phyloP scores from a whole-genome alignment of 2,329 filamentous ascomycete genomes.

The Rugonectria rugulosa region DNA sequence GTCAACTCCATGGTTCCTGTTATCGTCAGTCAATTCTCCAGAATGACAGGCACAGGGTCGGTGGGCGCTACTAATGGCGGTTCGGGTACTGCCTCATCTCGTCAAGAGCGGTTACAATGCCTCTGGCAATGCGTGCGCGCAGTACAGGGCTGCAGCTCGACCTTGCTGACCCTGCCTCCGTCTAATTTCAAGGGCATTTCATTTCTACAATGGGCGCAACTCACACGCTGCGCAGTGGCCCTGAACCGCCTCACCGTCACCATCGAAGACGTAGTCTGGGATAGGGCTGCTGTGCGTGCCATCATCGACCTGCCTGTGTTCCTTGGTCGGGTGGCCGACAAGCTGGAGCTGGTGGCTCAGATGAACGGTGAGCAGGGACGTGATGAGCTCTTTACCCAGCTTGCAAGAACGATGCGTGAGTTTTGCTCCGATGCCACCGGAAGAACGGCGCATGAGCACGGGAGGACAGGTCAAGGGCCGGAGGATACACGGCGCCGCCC shows the following conservation, averaged over 20 bases:
- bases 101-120: background rate
- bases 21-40: background rate
- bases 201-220: background rate
- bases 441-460: background rate
- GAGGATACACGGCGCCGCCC: background rate
- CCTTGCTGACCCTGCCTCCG: background rate
- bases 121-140: background rate
- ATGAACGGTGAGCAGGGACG: background rate
- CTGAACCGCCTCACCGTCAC: background rate
- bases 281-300: background rate
- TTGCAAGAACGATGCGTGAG: background rate
- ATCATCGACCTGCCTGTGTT: background rate
- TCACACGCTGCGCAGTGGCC: background rate
- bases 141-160: background rate
- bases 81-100: background rate
- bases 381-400: background rate
- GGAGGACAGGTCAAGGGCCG: background rate
- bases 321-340: background rate
- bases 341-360: constrained; percentile 1
- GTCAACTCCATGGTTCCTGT: background rate
- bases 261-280: background rate
- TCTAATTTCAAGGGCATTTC: background rate
- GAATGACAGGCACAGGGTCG: background rate
- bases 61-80: background rate
- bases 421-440: background rate